Evolutionary conservation across 2,329 filamentous ascomycete species (phyloP).

Genomic region (Colletotrichum phormii): DNA sequence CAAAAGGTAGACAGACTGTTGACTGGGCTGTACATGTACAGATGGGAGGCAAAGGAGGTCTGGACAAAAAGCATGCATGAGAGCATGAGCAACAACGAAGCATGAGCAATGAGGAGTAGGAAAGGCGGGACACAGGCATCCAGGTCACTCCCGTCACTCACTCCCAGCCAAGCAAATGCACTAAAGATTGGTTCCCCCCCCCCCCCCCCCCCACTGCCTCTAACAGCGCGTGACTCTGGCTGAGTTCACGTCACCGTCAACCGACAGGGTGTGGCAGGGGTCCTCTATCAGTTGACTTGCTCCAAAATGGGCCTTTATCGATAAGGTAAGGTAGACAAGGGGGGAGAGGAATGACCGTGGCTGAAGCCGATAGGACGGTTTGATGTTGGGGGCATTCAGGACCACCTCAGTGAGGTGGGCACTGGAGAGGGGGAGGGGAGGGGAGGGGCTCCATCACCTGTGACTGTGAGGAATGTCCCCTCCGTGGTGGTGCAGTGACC

Average conservation of each 20-base stretch:
- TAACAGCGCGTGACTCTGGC: constrained; percentile 35
- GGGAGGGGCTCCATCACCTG: not conserved
- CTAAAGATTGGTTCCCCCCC: constrained; percentile 27
- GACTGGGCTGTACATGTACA: not conserved
- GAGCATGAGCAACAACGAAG: not conserved
- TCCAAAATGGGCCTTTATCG: constrained; percentile 23
- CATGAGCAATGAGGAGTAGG: constrained; percentile 1
- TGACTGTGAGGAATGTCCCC: constrained; percentile 13
- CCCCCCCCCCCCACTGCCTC: constrained; percentile 18
- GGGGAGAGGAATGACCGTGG: constrained; percentile 3
- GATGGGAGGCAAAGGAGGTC: constrained; percentile 7
- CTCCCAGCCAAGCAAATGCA: constrained; percentile 11
- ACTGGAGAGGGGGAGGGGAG: not conserved
- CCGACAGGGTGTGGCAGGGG: constrained; percentile 31
- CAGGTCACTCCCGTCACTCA: not conserved
- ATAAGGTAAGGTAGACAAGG: constrained; percentile 4
- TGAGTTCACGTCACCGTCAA: constrained; percentile 37
- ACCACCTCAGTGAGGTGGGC: too few relatives aligned
- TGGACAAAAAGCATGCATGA: not conserved
- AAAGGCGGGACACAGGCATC: not conserved
- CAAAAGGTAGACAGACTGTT: too few relatives aligned
- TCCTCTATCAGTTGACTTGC: constrained; percentile 28
- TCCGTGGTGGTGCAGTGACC: constrained; percentile 6
- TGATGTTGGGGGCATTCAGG: not conserved
- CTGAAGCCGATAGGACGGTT: constrained; percentile 15